phyloP scores from a whole-genome alignment of 805 yeast species.

The Wickerhamiella siamensis region DNA sequence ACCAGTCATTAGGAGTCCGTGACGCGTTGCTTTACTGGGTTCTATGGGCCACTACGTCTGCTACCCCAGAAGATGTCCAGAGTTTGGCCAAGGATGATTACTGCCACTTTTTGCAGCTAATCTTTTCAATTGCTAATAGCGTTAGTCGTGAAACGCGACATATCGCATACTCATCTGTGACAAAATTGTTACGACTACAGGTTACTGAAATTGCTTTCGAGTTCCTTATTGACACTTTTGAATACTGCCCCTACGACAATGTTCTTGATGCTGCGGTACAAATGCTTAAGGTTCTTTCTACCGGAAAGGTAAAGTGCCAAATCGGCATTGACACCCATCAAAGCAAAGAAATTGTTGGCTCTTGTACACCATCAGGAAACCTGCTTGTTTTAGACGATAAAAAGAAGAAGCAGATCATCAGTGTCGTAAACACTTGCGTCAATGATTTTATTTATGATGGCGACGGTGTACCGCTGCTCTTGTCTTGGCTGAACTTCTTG shows the following conservation, averaged over 20 bases:
- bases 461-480: conserved; percentile 18
- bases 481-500: conserved; percentile 45
- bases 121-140: conserved; percentile 27
- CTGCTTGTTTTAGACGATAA: not conserved
- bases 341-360: not conserved
- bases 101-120: conserved; percentile 29
- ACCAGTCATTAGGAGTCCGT: conserved; percentile 20
- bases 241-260: conserved; percentile 49
- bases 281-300: conserved; percentile 48
- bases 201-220: conserved; percentile 43
- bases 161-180: conserved; percentile 44
- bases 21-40: conserved; percentile 27
- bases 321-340: conserved; percentile 4
- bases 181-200: conserved; percentile 44
- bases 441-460: not conserved
- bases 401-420: not conserved
- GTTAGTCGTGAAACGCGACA: conserved; percentile 18
- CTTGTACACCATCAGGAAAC: not conserved
- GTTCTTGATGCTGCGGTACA: conserved; percentile 47
- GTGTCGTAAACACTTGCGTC: not conserved
- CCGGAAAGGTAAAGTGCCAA: conserved; percentile 11
- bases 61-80: conserved; percentile 17
- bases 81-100: conserved; percentile 25
- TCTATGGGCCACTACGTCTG: conserved; percentile 19
- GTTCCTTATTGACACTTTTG: conserved; percentile 50